Base-by-base conservation (phyloP, 495 filamentous ascomycete species). In the Tuber microsphaerosporum region DNA sequence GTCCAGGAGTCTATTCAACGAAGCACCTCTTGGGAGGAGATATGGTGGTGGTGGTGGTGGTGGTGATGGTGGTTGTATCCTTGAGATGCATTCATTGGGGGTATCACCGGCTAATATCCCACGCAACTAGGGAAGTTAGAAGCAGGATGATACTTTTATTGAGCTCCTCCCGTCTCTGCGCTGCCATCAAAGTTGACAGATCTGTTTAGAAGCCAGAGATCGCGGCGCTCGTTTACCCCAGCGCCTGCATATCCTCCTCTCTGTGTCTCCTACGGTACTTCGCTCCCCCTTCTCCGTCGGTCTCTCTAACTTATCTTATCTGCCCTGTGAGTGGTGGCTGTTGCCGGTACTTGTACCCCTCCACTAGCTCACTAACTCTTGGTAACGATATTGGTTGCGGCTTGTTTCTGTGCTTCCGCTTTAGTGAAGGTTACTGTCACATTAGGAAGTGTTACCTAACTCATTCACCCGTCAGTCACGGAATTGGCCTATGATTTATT, bases 131-230 rank as follows among this genome's bases (percentile, higher is more conserved):
- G 77, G 73, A 75, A 79, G 77, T 75, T 79, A 70, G 65, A 75
- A 46, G 76, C 77, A 79, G 45, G 73, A 41, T 22, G 56, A 72
- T 72, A 70, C 70, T 41, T 71, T 65, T 65, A 34, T 65, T 75
- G 61, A 70, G 70, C 71, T 75, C 56, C 31, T n/a, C 41, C 34
- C 73, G 20, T 76, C 75, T 69, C 17, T 45, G 43, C 77, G 73
- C 76, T 76, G 70, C 69, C 69, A 69, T 70, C 73, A 70, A 75
- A 71, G 70, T 68, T 69, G 71, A 79, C 75, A 68, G 77, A 79
- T 79, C 76, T 75, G 76, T 76, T 76, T 71, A 75, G 76, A 79
- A 73, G 73, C 73, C 77, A 75, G 77, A 79, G 77, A 79, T 79
- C 77, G 75, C 76, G 74, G 70, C 31, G 70, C 73, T 75, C 73